These are phyloP conservation scores for Ceratocystis lukuohia DNA, from an alignment of 2,329 filamentous ascomycete genomes.

Conservation along the genomic window DNA sequence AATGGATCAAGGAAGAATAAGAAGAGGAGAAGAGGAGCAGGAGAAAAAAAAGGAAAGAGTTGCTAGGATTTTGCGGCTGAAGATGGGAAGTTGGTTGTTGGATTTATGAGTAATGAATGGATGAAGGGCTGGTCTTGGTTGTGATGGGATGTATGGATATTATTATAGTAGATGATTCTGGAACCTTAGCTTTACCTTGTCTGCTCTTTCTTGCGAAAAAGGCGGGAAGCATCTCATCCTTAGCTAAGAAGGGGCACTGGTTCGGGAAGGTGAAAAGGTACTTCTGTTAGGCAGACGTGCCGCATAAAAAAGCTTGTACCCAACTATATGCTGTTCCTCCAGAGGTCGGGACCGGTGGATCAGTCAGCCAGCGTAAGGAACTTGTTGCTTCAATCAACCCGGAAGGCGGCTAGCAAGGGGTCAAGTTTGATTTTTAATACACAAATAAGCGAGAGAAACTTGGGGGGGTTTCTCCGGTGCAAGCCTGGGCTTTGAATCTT, in stretches of 20 bases:
- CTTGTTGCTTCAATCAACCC: background rate
- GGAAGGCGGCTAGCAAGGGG: conserved; percentile 4
- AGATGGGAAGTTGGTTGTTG: background rate
- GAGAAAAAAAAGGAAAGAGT: background rate
- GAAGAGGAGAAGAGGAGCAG: background rate
- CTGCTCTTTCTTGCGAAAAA: background rate
- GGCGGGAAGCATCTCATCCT: background rate
- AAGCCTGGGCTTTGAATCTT: background rate
- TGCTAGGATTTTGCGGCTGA: background rate
- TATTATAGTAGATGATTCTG: background rate
- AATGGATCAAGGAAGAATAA: background rate
- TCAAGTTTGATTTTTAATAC: background rate
- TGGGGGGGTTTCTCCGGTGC: background rate
- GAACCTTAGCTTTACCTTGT: background rate
- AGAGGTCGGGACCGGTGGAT: background rate
- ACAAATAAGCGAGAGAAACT: conserved; percentile 3
- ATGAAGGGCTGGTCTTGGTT: background rate
- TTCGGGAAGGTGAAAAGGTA: background rate
- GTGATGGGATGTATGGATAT: background rate
- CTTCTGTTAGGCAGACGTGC: background rate
- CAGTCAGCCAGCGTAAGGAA: background rate
- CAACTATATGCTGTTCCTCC: background rate
- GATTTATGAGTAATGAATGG: background rate
- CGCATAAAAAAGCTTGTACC: conserved; percentile 1
- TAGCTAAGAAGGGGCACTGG: background rate